phyloP scores from a whole-genome alignment of 2,329 filamentous ascomycete species.

The Dothideomycetes sp. region DNA sequence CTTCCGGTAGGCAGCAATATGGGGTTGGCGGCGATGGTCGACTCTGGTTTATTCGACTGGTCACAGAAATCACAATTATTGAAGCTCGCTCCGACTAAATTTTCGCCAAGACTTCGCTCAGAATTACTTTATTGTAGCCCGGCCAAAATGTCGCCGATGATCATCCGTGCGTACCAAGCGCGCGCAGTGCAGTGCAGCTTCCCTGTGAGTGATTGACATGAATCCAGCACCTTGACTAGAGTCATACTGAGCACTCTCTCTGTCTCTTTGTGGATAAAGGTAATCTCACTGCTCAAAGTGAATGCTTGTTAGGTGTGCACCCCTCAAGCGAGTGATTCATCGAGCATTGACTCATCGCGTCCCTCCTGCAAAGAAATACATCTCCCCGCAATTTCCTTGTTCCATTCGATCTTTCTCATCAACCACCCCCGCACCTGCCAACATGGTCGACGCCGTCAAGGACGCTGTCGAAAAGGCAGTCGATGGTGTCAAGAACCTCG shows the following conservation, averaged over 20 bases:
- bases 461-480: conserved; percentile 34
- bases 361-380: not conserved
- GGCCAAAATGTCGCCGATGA: no score
- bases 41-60: not conserved
- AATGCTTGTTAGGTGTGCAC: not conserved
- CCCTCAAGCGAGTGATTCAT: not conserved
- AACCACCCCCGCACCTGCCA: conserved; percentile 1
- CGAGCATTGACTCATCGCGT: not conserved
- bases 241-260: no score
- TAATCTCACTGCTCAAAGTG: not conserved
- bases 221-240: no score
- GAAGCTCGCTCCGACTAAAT: no score
- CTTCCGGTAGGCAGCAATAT: not conserved
- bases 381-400: not conserved
- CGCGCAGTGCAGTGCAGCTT: no score
- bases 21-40: not conserved
- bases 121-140: no score
- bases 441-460: conserved; percentile 11
- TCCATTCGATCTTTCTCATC: not conserved
- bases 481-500: conserved; percentile 50
- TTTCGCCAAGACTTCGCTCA: no score
- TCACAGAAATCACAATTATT: no score
- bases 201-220: no score
- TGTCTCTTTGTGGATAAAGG: no score
- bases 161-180: no score